Evolutionary conservation across 441 rosid species (phyloP).

Genomic region (Erysimum pusillum): DNA sequence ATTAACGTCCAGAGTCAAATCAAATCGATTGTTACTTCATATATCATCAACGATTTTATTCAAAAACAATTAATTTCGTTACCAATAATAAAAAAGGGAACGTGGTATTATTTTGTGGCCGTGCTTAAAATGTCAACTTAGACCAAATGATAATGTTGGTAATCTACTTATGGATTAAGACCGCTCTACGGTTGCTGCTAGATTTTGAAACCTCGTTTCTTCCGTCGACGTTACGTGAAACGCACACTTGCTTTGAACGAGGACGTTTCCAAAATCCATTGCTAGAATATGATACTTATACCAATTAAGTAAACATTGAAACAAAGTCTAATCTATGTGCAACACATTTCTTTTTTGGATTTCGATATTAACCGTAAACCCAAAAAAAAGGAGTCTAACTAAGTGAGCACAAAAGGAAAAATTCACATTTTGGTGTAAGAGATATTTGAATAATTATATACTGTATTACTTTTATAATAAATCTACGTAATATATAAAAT

Average conservation of each 20-base stretch:
- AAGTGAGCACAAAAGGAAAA: background rate
- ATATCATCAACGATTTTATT: background rate
- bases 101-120: conserved; percentile 1
- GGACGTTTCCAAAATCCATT: conserved; percentile 1
- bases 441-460: background rate
- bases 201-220: conserved; percentile 28
- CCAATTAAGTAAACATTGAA: conserved; percentile 17
- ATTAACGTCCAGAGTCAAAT: conserved; percentile 39
- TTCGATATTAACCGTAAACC: background rate
- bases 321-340: conserved; percentile 10
- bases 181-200: conserved; percentile 23
- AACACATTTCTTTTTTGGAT: conserved; percentile 12
- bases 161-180: conserved; percentile 39
- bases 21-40: conserved; percentile 29
- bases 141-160: conserved; percentile 40
- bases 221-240: conserved; percentile 35
- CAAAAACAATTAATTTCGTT: conserved; percentile 6
- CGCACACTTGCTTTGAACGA: conserved; percentile 33
- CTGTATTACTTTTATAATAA: background rate
- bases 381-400: background rate
- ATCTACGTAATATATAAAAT: background rate
- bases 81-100: conserved; percentile 15
- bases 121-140: conserved; percentile 20
- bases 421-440: background rate
- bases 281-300: conserved; percentile 21